Evolutionary conservation across 2,329 filamentous ascomycete genomes (phyloP).

Genomic region (Stachybotrys elegans): DNA sequence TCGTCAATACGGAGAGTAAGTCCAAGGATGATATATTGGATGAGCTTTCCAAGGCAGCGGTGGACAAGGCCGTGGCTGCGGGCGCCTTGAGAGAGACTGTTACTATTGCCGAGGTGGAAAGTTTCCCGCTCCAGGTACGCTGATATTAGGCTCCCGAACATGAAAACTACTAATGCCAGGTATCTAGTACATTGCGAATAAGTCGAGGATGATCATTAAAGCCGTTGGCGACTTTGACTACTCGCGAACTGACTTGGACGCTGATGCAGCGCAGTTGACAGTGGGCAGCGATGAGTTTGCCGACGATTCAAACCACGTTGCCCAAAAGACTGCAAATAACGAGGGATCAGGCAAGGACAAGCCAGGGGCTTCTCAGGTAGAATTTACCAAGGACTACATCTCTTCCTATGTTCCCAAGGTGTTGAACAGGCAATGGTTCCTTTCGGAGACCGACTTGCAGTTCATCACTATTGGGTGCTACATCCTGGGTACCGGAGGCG

Average conservation of each 20-base stretch:
- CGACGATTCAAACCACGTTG: neutral
- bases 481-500: slow-evolving; percentile 51
- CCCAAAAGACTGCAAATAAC: neutral
- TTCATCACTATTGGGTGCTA: slow-evolving; percentile 51
- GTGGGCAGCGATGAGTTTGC: neutral
- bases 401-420: slow-evolving; percentile 38
- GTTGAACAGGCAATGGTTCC: slow-evolving; percentile 41
- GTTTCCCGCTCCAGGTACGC: slow-evolving; percentile 42
- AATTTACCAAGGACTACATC: slow-evolving; percentile 17
- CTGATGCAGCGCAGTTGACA: neutral
- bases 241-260: slow-evolving; percentile 5
- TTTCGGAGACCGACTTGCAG: slow-evolving; percentile 46
- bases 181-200: slow-evolving; percentile 21
- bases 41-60: slow-evolving; percentile 3
- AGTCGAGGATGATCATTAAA: slow-evolving; percentile 46
- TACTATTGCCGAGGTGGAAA: slow-evolving; percentile 41
- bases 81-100: slow-evolving; percentile 35
- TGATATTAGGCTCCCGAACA: slow-evolving; percentile 12
- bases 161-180: neutral
- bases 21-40: slow-evolving; percentile 3
- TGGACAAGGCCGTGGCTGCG: slow-evolving; percentile 7
- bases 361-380: slow-evolving; percentile 7
- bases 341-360: neutral
- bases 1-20: slow-evolving; percentile 4
- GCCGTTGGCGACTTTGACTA: slow-evolving; percentile 47